Conservation (phyloP, 2,329 filamentous ascomycete species). For the Claviceps monticola region DNA sequence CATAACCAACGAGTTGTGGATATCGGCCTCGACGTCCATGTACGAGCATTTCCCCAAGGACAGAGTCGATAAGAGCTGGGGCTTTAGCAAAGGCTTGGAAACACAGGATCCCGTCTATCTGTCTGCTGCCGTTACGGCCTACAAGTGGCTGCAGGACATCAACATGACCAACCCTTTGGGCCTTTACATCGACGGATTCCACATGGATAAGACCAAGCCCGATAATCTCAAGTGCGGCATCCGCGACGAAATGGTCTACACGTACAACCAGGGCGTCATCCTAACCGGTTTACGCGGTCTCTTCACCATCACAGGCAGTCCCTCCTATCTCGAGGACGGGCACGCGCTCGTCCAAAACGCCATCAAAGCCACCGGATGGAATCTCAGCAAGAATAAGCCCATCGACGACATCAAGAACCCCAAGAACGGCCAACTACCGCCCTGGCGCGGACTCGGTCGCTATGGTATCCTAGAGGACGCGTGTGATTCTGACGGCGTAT, state of each 20-base stretch:
- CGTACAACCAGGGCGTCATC: slow-evolving; percentile 89
- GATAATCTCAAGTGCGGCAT: slow-evolving; percentile 64
- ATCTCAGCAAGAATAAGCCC: slow-evolving; percentile 26
- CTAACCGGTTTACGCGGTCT: slow-evolving; percentile 69
- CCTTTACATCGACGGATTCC: slow-evolving; percentile 77
- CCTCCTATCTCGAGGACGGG: slow-evolving; percentile 60
- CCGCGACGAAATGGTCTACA: slow-evolving; percentile 81
- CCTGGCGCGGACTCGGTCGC: slow-evolving; percentile 64
- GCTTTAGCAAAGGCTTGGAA: slow-evolving; percentile 13
- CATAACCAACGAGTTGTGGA: slow-evolving; percentile 85
- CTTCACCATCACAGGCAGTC: slow-evolving; percentile 63
- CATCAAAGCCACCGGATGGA: slow-evolving; percentile 68
- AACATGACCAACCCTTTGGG: slow-evolving; percentile 70
- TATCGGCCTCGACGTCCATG: slow-evolving; percentile 76
- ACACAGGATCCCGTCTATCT: slow-evolving; percentile 50
- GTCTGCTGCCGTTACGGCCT: slow-evolving; percentile 59
- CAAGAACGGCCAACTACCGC: slow-evolving; percentile 25
- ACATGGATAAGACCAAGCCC: slow-evolving; percentile 50
- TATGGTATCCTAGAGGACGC: slow-evolving; percentile 71
- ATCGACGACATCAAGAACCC: slow-evolving; percentile 25
- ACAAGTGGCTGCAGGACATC: slow-evolving; percentile 64
- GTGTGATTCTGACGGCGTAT: slow-evolving; percentile 62
- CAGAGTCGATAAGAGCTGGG: slow-evolving; percentile 55
- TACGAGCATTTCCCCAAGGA: slow-evolving; percentile 82
- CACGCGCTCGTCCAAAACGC: slow-evolving; percentile 63